phyloP scores from a whole-genome alignment of 2,329 filamentous ascomycete genomes.

The Fusarium albosuccineum region DNA sequence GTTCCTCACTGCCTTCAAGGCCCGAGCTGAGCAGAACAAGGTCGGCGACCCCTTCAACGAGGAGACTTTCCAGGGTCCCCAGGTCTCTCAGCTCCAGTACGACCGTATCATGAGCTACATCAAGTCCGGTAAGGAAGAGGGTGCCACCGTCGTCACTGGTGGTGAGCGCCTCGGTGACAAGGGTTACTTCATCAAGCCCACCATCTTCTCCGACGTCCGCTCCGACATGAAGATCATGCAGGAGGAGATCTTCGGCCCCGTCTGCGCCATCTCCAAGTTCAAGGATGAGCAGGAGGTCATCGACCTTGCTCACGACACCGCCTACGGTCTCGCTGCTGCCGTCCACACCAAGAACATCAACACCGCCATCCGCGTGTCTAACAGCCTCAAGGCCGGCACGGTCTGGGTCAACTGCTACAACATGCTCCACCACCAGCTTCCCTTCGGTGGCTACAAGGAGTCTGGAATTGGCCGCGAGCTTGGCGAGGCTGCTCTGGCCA shows the following conservation, averaged over 20 bases:
- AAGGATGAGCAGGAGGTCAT: slow-evolving; percentile 84
- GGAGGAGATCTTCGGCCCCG: slow-evolving; percentile 93
- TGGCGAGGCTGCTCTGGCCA: slow-evolving; percentile 74
- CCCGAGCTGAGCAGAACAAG: slow-evolving; percentile 78
- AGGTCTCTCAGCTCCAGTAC: slow-evolving; percentile 87
- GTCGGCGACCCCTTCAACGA: slow-evolving; percentile 85
- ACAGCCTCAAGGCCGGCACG: slow-evolving; percentile 78
- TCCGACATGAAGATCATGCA: slow-evolving; percentile 91
- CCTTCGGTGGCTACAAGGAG: slow-evolving; percentile 84
- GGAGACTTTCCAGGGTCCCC: slow-evolving; percentile 89
- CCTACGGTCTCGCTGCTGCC: slow-evolving; percentile 85
- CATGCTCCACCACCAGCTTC: slow-evolving; percentile 74
- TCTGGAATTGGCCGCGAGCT: slow-evolving; percentile 83
- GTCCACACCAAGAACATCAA: slow-evolving; percentile 87
- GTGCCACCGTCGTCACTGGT: slow-evolving; percentile 71
- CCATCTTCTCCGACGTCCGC: slow-evolving; percentile 86
- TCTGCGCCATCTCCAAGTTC: slow-evolving; percentile 89
- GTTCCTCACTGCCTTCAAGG: slow-evolving; percentile 85
- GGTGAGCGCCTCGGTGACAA: slow-evolving; percentile 72
- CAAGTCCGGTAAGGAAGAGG: slow-evolving; percentile 72
- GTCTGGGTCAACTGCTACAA: slow-evolving; percentile 77
- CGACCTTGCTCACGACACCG: slow-evolving; percentile 78
- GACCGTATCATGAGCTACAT: slow-evolving; percentile 91
- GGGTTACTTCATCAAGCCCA: slow-evolving; percentile 93
- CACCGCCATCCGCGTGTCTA: slow-evolving; percentile 84